Percentiles rank a stretch among this genome's conserved stretches.
Conservation (phyloP, 768 basidiomycete species). For the Termitomyces sp. region DNA sequence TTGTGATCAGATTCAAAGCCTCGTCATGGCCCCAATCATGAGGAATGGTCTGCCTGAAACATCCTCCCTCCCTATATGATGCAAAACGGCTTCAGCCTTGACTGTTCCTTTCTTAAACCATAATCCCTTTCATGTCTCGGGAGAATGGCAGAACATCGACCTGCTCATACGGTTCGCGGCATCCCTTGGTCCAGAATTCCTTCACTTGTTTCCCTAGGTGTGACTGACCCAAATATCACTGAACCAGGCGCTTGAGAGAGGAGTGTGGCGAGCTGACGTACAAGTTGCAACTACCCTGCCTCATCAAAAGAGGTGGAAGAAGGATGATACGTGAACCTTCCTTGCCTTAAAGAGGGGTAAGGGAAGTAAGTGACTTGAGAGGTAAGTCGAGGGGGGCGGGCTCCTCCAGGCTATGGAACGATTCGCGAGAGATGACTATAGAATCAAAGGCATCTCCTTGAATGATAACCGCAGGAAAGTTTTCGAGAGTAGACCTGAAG, state of each 20-base stretch:
- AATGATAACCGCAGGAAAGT: slow-evolving; percentile 52
- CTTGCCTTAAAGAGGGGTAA: slow-evolving; percentile 34
- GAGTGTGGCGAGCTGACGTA: slow-evolving; percentile 32
- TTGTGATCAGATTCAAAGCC: too few relatives aligned
- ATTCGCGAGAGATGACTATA: slow-evolving; percentile 27
- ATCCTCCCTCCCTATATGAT: slow-evolving; percentile 1
- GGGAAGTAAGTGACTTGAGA: slow-evolving; percentile 14
- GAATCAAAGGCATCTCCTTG: slow-evolving; percentile 50
- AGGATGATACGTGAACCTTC: slow-evolving; percentile 40
- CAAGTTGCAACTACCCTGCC: slow-evolving; percentile 33
- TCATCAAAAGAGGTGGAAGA: slow-evolving; percentile 52
- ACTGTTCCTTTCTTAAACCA: slow-evolving; percentile 25
- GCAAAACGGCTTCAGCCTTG: slow-evolving; percentile 5
- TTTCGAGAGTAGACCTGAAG: slow-evolving; percentile 45
- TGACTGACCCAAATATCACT: slow-evolving; percentile 35
- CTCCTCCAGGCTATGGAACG: slow-evolving; percentile 13
- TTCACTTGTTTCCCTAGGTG: slow-evolving; percentile 24
- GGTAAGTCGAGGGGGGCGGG: slow-evolving; percentile 14
- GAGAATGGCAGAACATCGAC: slow-evolving; percentile 28
- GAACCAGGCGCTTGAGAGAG: slow-evolving; percentile 38
- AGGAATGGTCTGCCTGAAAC: not conserved
- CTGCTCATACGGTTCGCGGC: slow-evolving; percentile 4
- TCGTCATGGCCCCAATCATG: slow-evolving; percentile 11
- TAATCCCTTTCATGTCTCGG: slow-evolving; percentile 23
- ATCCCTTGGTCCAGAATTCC: slow-evolving; percentile 15